Evolutionary conservation across 2,329 filamentous ascomycete genomes (phyloP), one percentile per base, ranked within the genome.

Genomic region (Fusarium austroafricanum): DNA sequence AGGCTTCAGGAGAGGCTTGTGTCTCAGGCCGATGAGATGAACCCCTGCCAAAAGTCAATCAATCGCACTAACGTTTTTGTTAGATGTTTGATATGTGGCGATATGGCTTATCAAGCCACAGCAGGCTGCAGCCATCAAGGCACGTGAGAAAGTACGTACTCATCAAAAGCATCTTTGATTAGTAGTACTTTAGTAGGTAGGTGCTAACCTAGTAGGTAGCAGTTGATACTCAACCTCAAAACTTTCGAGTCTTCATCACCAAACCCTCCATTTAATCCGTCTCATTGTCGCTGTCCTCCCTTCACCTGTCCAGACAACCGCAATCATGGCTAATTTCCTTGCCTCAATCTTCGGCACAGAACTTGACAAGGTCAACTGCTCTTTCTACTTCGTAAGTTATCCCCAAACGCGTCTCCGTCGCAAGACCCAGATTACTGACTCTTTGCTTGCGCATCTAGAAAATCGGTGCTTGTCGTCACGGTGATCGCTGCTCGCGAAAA

Each of bases 291-390:
- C 37, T 37, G 58, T 23, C 21, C 6, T 4, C 6, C 21, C 21
- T 23, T 23, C 21, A 4, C 21, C 46, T 33, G 56, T 43, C 35
- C 42, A 9, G 46, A 45, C 38, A 63, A 50, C 54, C 44, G 28
- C 63, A 73, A 81, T 51, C 61, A 97, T 97, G 94, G 94, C 94
- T 77, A 97, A 97, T 86, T 98, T 97, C 80, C 92, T 99, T 80
- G 96, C 96, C 76, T 97, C 94, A 79, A 99, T 99, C 84, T 99
- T 99, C 86, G 96, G 96, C 77, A 99, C 96, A 29, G 96, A 99
- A 87, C 96, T 98, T 82, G 96, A 99, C 90, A 99, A 95, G 79
- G 94, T 97, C 85, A 97, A 98, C 88, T 97, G 96, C 88, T 96
- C 92, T 59, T 99, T 99, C 89, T 99, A 99, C 89, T 83, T 83